Percentiles rank a stretch among this genome's conserved stretches.
These are phyloP conservation scores for Raphidocelis subcapitata DNA, from an alignment of 139 green algal genomes.

Conservation along the genomic window DNA sequence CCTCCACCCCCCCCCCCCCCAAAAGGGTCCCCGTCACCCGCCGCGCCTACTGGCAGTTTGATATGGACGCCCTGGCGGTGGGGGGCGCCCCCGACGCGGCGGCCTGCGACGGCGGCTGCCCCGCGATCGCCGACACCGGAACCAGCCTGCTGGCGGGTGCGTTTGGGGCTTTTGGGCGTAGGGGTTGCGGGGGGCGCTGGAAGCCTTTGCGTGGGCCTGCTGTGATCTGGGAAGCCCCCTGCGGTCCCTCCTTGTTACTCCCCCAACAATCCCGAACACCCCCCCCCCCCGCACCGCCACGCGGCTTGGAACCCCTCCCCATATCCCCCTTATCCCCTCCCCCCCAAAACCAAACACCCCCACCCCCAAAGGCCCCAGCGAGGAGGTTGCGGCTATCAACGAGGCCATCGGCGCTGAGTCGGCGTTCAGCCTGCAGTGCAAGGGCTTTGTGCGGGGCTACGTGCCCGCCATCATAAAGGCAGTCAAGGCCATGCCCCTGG, in stretches of 20 bases:
- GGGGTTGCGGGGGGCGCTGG: no score
- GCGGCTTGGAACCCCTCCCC: no score
- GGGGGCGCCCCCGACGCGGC: conserved; percentile 10
- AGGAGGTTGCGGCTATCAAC: conserved; percentile 80
- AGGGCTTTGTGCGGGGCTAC: conserved; percentile 69
- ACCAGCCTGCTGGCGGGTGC: conserved; percentile 50
- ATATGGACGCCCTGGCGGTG: conserved; percentile 75
- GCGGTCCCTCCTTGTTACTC: no score
- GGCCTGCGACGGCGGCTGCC: conserved; percentile 55
- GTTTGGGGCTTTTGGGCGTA: background rate
- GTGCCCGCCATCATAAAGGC: conserved; percentile 70
- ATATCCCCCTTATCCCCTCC: no score
- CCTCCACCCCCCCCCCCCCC: no score
- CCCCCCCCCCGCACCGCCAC: no score
- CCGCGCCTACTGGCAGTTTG: conserved; percentile 96
- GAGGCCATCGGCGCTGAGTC: conserved; percentile 52
- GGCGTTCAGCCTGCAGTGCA: conserved; percentile 68
- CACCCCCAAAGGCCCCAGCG: conserved; percentile 5
- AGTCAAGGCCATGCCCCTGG: conserved; percentile 57
- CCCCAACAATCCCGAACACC: no score
- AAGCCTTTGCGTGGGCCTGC: no score
- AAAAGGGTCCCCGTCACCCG: conserved; percentile 81
- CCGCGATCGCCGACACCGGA: conserved; percentile 92
- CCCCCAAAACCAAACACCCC: background rate
- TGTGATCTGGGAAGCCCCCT: no score